These are phyloP conservation scores for Vitis hybrid DNA, from an alignment of 177 flowering plant species.

Conservation along the genomic window DNA sequence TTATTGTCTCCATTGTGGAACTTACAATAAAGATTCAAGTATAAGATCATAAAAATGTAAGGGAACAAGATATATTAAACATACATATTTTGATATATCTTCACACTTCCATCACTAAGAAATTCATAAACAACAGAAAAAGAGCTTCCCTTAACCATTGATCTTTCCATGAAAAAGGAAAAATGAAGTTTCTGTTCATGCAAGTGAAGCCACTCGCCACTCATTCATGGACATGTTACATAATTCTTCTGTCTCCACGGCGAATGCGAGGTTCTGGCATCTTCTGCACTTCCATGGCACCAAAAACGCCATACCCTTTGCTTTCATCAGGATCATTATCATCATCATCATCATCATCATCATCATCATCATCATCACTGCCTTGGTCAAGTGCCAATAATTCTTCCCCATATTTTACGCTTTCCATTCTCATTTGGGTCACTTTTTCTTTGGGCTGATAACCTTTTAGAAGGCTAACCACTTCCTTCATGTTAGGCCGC, in stretches of 20 bases:
- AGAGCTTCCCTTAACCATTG: too few relatives aligned
- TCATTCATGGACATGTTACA: neutral
- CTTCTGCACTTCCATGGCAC: constrained; percentile 43
- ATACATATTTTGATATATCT: too few relatives aligned
- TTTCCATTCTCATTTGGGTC: constrained; percentile 39
- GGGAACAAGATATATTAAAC: too few relatives aligned
- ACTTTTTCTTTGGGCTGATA: constrained; percentile 30
- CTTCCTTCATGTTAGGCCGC: constrained; percentile 69
- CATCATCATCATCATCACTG: constrained; percentile 27
- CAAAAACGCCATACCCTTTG: constrained; percentile 44
- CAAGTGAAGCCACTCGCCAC: too few relatives aligned
- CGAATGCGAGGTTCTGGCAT: constrained; percentile 33
- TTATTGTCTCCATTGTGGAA: too few relatives aligned
- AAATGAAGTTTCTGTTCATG: too few relatives aligned
- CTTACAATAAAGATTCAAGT: too few relatives aligned
- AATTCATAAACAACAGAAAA: too few relatives aligned
- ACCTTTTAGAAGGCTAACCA: constrained; percentile 58
- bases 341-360: constrained; percentile 25
- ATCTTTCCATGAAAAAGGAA: too few relatives aligned
- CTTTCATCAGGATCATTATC: constrained; percentile 23
- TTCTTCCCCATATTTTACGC: constrained; percentile 59
- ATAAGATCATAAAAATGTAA: too few relatives aligned
- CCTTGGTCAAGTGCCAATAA: constrained; percentile 51
- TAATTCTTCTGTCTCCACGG: constrained; percentile 15
- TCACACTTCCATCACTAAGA: too few relatives aligned